Percentiles rank a stretch among this genome's conserved stretches.
phyloP scores from a whole-genome alignment of 306 rosid species.

The Myrica gale region DNA sequence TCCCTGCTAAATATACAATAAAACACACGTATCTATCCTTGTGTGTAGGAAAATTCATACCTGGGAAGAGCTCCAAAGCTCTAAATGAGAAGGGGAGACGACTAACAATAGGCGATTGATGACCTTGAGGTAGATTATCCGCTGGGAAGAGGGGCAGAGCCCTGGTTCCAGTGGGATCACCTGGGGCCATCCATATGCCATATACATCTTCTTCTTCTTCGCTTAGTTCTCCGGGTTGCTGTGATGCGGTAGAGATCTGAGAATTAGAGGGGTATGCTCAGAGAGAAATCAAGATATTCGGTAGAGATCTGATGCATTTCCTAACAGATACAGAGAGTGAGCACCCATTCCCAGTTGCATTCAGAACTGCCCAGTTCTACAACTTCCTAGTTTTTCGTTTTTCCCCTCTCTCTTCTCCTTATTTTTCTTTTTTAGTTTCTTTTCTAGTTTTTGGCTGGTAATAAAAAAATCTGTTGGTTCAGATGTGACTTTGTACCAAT shows the following conservation, averaged over 20 bases:
- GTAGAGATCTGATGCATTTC: constrained; percentile 47
- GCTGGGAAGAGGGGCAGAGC: constrained; percentile 60
- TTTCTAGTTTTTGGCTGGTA: neutral
- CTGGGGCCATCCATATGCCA: constrained; percentile 99
- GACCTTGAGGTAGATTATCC: constrained; percentile 69
- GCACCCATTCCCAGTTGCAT: constrained; percentile 33
- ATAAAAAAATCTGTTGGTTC: neutral
- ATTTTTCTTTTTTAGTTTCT: neutral
- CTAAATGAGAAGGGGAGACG: constrained; percentile 81
- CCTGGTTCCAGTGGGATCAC: constrained; percentile 81
- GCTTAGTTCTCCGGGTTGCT: constrained; percentile 26
- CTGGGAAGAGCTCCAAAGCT: constrained; percentile 92
- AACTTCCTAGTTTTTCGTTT: neutral
- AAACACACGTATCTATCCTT: neutral
- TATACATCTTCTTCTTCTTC: constrained; percentile 61
- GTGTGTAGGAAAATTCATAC: constrained; percentile 33
- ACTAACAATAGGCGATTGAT: constrained; percentile 69
- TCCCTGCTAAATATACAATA: constrained; percentile 7
- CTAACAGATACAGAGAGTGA: neutral
- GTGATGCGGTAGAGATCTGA: constrained; percentile 41
- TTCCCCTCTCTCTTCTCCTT: neutral
- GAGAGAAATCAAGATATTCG: constrained; percentile 5
- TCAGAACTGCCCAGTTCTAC: constrained; percentile 5
- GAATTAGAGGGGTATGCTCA: constrained; percentile 19
- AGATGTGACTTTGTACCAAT: neutral